These are phyloP conservation scores for Thelonectria blattea DNA, from an alignment of 2,329 filamentous ascomycete species.

Conservation along the genomic window DNA sequence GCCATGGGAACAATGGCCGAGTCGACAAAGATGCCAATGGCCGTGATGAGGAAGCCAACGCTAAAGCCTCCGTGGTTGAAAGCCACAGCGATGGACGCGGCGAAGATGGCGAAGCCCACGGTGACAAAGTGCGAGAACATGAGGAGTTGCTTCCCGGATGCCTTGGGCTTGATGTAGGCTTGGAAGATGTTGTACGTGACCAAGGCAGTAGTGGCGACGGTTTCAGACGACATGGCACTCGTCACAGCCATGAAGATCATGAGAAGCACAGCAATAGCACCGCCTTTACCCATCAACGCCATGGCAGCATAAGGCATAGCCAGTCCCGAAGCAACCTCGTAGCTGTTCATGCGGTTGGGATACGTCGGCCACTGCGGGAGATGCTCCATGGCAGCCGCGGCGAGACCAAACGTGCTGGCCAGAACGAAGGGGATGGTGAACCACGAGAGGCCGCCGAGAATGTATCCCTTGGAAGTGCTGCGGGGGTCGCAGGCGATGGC, in stretches of 20 bases:
- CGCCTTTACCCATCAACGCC: constrained; percentile 77
- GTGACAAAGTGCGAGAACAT: constrained; percentile 73
- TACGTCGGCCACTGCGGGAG: constrained; percentile 74
- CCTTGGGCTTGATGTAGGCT: constrained; percentile 12
- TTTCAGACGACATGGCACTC: constrained; percentile 18
- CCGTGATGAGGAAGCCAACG: constrained; percentile 80
- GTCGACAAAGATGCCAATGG: constrained; percentile 80
- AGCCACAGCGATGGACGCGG: constrained; percentile 76
- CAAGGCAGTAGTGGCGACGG: constrained; percentile 10
- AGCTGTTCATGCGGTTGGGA: constrained; percentile 69
- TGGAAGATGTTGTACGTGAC: constrained; percentile 18
- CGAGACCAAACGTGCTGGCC: constrained; percentile 83
- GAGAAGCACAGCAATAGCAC: constrained; percentile 75
- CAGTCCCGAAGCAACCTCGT: constrained; percentile 78
- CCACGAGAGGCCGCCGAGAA: constrained; percentile 82
- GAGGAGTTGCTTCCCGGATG: constrained; percentile 10
- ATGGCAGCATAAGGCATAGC: constrained; percentile 83
- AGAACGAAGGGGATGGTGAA: constrained; percentile 87
- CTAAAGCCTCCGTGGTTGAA: constrained; percentile 73
- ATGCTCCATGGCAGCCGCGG: constrained; percentile 76
- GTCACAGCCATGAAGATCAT: constrained; percentile 76
- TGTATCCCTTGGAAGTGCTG: constrained; percentile 83
- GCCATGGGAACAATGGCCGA: constrained; percentile 79
- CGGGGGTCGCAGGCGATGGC: constrained; percentile 83
- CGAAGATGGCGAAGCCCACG: constrained; percentile 82